Conservation (phyloP, 116 monocot genomes). For the Iris pallida region DNA sequence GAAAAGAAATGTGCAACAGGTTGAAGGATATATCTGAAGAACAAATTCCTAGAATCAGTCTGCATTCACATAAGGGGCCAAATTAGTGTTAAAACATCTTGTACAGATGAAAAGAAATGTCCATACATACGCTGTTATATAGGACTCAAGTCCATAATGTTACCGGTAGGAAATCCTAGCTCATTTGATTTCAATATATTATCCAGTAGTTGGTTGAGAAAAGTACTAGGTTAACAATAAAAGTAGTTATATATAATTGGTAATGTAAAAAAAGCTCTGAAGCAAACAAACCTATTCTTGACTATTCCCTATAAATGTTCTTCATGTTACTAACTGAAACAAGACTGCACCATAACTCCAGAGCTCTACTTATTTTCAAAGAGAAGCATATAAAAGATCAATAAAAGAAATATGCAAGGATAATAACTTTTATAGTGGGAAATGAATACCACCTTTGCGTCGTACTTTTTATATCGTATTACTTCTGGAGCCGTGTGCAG, state of each 20-base stretch:
- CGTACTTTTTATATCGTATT: slow-evolving; percentile 92
- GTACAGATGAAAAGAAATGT: too few species aligned
- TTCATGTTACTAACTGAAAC: slow-evolving; percentile 88
- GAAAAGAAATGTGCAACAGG: too few species aligned
- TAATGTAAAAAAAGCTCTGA: slow-evolving; percentile 6
- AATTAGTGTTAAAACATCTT: too few species aligned
- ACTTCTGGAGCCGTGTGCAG: slow-evolving; percentile 99
- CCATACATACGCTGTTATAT: too few species aligned
- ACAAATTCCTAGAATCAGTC: too few species aligned
- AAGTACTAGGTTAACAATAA: slow-evolving; percentile 9
- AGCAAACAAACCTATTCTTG: slow-evolving; percentile 69
- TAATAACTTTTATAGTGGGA: slow-evolving; percentile 6
- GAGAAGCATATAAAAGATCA: slow-evolving; percentile 5
- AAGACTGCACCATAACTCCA: slow-evolving; percentile 98
- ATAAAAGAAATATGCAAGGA: background rate
- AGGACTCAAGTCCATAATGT: too few species aligned
- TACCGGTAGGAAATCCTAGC: slow-evolving; percentile 57
- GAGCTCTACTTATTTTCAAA: slow-evolving; percentile 80
- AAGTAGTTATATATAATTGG: background rate
- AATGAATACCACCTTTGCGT: slow-evolving; percentile 75
- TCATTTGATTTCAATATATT: slow-evolving; percentile 81
- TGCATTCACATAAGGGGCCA: too few species aligned
- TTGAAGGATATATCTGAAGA: too few species aligned
- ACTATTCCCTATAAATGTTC: slow-evolving; percentile 72
- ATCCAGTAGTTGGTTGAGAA: slow-evolving; percentile 57